These are phyloP conservation scores for Clathrospora elynae DNA, from an alignment of 2,329 filamentous ascomycete species.

Conservation along the genomic window DNA sequence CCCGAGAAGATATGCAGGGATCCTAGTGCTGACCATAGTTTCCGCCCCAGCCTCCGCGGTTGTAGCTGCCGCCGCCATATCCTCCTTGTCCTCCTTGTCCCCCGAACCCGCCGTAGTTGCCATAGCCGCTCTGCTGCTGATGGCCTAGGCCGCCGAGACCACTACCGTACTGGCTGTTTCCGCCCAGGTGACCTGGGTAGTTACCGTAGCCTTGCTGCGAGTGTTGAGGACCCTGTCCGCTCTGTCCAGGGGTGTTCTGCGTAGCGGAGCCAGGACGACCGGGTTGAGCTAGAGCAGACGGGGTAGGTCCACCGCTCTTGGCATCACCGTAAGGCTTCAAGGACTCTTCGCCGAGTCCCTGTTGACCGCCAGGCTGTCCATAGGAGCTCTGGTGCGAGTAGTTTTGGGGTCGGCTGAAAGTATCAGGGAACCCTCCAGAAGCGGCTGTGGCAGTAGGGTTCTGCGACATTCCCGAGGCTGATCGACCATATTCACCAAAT, in stretches of 20 bases:
- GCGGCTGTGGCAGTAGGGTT: constrained; percentile 57
- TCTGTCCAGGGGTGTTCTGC: constrained; percentile 61
- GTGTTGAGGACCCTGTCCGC: constrained; percentile 60
- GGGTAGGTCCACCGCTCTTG: constrained; percentile 63
- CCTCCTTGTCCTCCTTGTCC: constrained; percentile 51
- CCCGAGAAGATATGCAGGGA: constrained; percentile 1
- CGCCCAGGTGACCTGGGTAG: constrained; percentile 58
- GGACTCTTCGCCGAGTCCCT: constrained; percentile 56
- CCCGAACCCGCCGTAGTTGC: constrained; percentile 53
- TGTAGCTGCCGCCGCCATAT: constrained; percentile 49
- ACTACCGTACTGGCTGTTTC: constrained; percentile 58
- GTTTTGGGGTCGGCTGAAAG: constrained; percentile 63
- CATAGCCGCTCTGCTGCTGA: constrained; percentile 53
- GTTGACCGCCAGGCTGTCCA: constrained; percentile 55
- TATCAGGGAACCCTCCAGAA: constrained; percentile 60
- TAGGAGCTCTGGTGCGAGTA: constrained; percentile 59
- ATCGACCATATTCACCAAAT: constrained; percentile 64
- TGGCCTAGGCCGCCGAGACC: constrained; percentile 60
- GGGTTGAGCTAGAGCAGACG: constrained; percentile 61
- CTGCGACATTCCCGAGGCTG: constrained; percentile 63
- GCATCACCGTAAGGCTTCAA: constrained; percentile 63
- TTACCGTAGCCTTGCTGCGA: constrained; percentile 62
- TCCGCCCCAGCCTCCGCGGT: constrained; percentile 56
- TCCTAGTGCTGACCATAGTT: constrained; percentile 52
- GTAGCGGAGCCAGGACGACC: constrained; percentile 67